Conservation (phyloP, 805 yeast species). For the Ogataea naganishii region DNA sequence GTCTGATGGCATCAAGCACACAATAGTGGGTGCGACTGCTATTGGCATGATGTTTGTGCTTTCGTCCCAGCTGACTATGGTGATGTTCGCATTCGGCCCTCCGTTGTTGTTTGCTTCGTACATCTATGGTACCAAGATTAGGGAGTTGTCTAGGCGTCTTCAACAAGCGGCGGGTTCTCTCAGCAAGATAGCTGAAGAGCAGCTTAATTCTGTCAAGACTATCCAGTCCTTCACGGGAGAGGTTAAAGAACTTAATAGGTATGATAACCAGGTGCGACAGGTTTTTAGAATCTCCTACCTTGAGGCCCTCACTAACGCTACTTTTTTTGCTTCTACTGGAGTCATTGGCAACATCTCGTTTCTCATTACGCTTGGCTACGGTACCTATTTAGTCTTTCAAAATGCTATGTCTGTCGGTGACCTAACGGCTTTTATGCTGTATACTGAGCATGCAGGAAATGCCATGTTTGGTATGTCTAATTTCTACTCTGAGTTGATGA, state of each 20-base stretch:
- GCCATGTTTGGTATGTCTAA: conserved; percentile 88
- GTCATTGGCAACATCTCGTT: conserved; percentile 77
- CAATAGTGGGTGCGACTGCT: conserved; percentile 75
- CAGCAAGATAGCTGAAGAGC: conserved; percentile 89
- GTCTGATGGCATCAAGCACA: conserved; percentile 82
- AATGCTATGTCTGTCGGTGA: conserved; percentile 83
- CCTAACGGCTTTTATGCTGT: conserved; percentile 87
- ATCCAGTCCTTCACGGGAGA: conserved; percentile 92
- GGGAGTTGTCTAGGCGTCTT: conserved; percentile 63
- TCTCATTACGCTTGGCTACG: conserved; percentile 66
- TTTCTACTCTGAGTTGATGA: conserved; percentile 90
- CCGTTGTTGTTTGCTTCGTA: conserved; percentile 77
- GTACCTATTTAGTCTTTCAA: conserved; percentile 66
- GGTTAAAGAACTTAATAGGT: conserved; percentile 62
- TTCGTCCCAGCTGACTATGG: conserved; percentile 68
- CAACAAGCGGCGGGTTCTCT: conserved; percentile 83
- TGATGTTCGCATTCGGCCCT: conserved; percentile 75
- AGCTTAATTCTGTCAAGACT: conserved; percentile 74
- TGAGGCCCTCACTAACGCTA: conserved; percentile 76
- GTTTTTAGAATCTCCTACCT: conserved; percentile 64
- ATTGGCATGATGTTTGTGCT: conserved; percentile 86
- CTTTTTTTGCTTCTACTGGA: conserved; percentile 74
- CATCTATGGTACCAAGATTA: conserved; percentile 73
- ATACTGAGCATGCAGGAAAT: conserved; percentile 88
- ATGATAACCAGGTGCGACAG: conserved; percentile 60